Percentiles rank a stretch among this genome's conserved stretches.
Conservation (phyloP, 495 filamentous ascomycete genomes). For the Sabuloglossum arenarium region DNA sequence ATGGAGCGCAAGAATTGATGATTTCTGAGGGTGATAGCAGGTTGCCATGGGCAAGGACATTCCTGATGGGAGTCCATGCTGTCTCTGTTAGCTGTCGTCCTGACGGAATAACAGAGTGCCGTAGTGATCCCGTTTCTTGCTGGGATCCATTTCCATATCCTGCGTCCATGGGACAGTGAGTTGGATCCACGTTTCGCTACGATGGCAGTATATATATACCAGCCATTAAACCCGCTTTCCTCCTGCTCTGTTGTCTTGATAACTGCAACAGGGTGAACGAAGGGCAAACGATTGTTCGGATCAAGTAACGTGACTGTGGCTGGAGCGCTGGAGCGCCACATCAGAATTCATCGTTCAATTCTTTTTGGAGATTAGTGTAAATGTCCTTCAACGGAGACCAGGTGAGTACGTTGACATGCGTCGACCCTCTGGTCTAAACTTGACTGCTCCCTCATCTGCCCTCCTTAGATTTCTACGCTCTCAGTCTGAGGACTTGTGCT, state of each 20-base stretch:
- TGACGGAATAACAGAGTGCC: too few relatives aligned
- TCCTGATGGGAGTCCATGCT: neutral
- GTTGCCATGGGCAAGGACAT: neutral
- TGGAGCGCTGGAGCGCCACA: neutral
- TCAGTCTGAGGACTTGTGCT: constrained; percentile 32
- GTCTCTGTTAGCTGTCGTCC: neutral
- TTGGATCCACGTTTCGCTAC: too few relatives aligned
- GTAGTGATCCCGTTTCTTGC: neutral
- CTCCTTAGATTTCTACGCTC: constrained; percentile 40
- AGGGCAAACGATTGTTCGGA: neutral
- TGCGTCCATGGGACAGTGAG: too few relatives aligned
- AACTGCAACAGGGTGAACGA: neutral
- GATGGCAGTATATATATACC: too few relatives aligned
- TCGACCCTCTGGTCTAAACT: neutral
- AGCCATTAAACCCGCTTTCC: too few relatives aligned
- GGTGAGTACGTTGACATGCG: neutral
- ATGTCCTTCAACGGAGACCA: neutral
- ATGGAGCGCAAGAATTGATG: neutral
- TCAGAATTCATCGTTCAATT: too few relatives aligned
- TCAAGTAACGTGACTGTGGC: neutral
- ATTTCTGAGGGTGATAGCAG: neutral
- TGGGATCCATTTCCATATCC: neutral
- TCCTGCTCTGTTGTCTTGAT: too few relatives aligned
- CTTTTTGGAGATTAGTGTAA: neutral
- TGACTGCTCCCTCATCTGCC: constrained; percentile 30